phyloP scores from a whole-genome alignment of 2,329 filamentous ascomycete species.

The Botryotinia calthae region DNA sequence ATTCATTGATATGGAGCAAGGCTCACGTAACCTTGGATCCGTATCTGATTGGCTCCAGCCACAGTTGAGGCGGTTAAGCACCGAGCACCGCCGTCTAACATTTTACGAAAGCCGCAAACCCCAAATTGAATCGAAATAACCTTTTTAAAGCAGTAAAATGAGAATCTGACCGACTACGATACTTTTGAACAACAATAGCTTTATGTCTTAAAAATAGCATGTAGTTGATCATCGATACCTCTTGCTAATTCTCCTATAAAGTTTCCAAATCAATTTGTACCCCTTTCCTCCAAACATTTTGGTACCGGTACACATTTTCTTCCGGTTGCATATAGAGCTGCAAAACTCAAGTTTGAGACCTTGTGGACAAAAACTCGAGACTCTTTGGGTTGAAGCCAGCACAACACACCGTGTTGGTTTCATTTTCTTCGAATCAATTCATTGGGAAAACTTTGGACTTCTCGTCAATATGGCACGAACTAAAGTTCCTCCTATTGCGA shows the following conservation, averaged over 20 bases:
- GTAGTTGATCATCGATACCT: slow-evolving; percentile 1
- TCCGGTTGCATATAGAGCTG: neutral
- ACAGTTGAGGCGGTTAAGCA: slow-evolving; percentile 9
- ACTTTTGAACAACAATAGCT: slow-evolving; percentile 13
- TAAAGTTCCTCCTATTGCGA: slow-evolving; percentile 22
- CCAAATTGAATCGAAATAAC: slow-evolving; percentile 14
- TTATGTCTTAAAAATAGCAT: slow-evolving; percentile 11
- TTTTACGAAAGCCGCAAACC: neutral
- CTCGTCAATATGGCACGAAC: slow-evolving; percentile 22
- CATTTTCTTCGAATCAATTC: neutral
- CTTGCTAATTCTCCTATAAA: slow-evolving; percentile 7
- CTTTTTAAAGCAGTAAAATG: slow-evolving; percentile 18
- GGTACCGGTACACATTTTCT: slow-evolving; percentile 4
- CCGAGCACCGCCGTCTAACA: slow-evolving; percentile 5
- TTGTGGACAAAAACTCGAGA: slow-evolving; percentile 9
- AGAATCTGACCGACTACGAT: slow-evolving; percentile 19
- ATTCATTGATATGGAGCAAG: neutral
- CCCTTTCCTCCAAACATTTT: neutral
- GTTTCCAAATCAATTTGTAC: neutral
- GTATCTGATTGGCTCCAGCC: slow-evolving; percentile 21
- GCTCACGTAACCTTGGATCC: neutral
- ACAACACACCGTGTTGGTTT: slow-evolving; percentile 12
- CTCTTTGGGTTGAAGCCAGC: slow-evolving; percentile 13
- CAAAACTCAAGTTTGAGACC: slow-evolving; percentile 14
- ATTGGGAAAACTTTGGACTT: slow-evolving; percentile 8